Percentiles rank a stretch among this genome's conserved stretches.
Evolutionary conservation across 1,139 yeast species (phyloP).

Genomic region (Suhomyces maxii): DNA sequence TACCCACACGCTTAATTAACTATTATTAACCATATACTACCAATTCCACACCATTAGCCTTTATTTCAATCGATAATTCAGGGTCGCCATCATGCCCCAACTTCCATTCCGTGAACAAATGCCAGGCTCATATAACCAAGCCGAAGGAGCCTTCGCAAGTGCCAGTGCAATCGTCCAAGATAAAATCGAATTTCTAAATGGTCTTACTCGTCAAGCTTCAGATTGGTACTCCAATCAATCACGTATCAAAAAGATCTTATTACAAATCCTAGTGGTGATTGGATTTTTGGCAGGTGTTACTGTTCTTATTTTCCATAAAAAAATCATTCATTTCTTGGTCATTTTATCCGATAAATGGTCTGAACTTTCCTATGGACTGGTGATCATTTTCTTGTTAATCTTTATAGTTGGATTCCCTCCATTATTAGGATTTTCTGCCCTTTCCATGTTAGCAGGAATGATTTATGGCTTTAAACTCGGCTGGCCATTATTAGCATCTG

Average conservation of each 20-base stretch:
- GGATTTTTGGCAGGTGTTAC: slow-evolving; percentile 26
- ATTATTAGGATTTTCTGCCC: slow-evolving; percentile 73
- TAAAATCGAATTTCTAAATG: slow-evolving; percentile 6
- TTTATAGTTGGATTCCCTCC: slow-evolving; percentile 76
- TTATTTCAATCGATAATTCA: too few relatives aligned
- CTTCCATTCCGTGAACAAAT: slow-evolving; percentile 2
- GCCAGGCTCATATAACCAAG: slow-evolving; percentile 17
- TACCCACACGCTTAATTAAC: too few relatives aligned
- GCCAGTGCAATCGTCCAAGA: slow-evolving; percentile 4
- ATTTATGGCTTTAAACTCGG: slow-evolving; percentile 81
- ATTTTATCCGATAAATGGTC: slow-evolving; percentile 48
- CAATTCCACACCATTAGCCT: not conserved
- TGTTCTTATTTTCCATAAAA: slow-evolving; percentile 49
- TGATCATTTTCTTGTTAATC: slow-evolving; percentile 49
- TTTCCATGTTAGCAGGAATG: slow-evolving; percentile 74
- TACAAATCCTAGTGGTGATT: slow-evolving; percentile 16
- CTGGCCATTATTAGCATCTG: slow-evolving; percentile 71
- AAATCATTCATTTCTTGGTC: slow-evolving; percentile 44
- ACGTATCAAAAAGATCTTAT: slow-evolving; percentile 11
- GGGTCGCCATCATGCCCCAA: slow-evolving; percentile 3
- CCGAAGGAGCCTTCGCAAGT: not conserved
- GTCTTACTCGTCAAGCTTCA: slow-evolving; percentile 2
- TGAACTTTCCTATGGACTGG: slow-evolving; percentile 49
- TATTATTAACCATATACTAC: too few relatives aligned
- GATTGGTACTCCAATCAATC: slow-evolving; percentile 18